Base-by-base conservation (phyloP, 2,329 filamentous ascomycete species). In the Hypomyces perniciosus region DNA sequence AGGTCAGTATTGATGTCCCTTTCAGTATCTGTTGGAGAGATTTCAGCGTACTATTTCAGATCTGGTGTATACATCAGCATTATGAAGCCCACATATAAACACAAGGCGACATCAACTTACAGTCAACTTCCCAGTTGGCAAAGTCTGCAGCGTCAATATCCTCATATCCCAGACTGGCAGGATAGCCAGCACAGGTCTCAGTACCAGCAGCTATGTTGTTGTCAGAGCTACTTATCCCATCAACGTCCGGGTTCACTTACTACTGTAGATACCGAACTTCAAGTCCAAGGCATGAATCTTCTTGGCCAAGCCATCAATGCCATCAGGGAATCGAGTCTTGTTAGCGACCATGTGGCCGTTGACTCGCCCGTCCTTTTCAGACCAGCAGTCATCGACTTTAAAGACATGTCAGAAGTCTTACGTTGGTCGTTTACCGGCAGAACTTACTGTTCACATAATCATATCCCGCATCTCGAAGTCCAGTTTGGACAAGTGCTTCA, bases 191-290 rank as follows among this genome's bases (percentile, higher is more conserved):
- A 30, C 60, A 62, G 5, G 59, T 62, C 4, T 10, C 13, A 4
- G 51, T 56, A 4, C 59, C 55, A 34, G 55, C 54, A 49, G 48
- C 59, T 60, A 30, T 30, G 9, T 27, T 26, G 40, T 45, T 41
- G 27, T 51, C 10, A 56, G 26, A 6, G 42, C 37, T 13, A 6
- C 29, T 28, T 27, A 20, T 20, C 20, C 20, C 5, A 39, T 9
- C 9, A 20, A 12, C 12, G n/a, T 39, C 28, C 8, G 7, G 8
- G 7, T 44, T 52, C 68, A 39, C 78, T 77, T 1, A 61, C 75
- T 76, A 57, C 76, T 76, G 59, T 86, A 86, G 51, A 86, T 83
- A 1, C 83, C 83, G 8, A 84, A 66, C 60, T 85, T 85, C 41
- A 86, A 59, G 2, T 79, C 80, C 54, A 81, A 59, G 2, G 58